Evolutionary conservation across 306 rosid genomes (phyloP).

Genomic region (Vigna trinervia): DNA sequence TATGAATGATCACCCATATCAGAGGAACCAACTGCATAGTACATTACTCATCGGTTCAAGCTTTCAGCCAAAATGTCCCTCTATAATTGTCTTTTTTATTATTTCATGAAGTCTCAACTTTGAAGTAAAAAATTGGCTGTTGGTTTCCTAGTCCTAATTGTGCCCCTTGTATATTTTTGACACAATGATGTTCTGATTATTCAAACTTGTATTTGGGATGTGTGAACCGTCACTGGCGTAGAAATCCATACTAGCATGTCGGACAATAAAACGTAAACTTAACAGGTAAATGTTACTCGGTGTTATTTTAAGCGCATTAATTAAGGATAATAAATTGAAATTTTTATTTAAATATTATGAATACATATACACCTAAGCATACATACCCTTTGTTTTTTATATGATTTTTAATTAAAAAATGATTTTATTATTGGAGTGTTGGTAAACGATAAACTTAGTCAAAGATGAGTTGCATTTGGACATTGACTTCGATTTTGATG

Average conservation of each 20-base stretch:
- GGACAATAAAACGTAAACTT: not conserved
- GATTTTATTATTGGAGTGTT: not conserved
- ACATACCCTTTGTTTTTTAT: not conserved
- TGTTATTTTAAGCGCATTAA: not conserved
- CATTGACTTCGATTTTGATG: not conserved
- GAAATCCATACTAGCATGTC: not conserved
- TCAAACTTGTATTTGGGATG: slow-evolving; percentile 6
- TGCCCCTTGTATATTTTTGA: not conserved
- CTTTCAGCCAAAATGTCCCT: slow-evolving; percentile 6
- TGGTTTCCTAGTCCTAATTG: not conserved
- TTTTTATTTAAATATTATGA: not conserved
- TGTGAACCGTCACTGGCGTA: slow-evolving; percentile 39
- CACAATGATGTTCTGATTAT: not conserved
- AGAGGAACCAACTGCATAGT: not conserved
- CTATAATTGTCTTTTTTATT: not conserved
- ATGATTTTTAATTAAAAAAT: not conserved
- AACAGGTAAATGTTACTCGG: not conserved
- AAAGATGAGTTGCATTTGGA: slow-evolving; percentile 37
- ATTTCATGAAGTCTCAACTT: not conserved
- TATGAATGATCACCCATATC: not conserved
- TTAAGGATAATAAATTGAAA: not conserved
- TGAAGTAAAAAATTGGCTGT: not conserved
- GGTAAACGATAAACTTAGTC: not conserved
- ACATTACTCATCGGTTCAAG: not conserved
- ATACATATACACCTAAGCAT: not conserved